Conservation (phyloP, 139 green algal species). For the Coelastrella sp. region DNA sequence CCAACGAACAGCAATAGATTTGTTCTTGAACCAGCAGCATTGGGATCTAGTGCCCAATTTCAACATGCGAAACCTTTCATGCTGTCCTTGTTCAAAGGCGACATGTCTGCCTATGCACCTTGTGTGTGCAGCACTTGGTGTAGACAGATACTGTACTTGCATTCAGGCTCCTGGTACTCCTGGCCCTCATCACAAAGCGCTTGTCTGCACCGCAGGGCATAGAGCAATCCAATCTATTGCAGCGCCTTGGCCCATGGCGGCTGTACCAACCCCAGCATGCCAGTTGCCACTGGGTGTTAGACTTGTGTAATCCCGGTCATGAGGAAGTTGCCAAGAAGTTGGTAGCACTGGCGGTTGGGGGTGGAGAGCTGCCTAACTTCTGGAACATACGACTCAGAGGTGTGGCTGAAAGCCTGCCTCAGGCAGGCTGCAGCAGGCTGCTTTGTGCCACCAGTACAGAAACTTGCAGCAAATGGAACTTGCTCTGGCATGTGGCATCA, state of each 20-base stretch:
- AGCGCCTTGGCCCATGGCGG: slow-evolving; percentile 49
- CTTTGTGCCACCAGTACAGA: neutral
- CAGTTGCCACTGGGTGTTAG: slow-evolving; percentile 72
- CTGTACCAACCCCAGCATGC: slow-evolving; percentile 53
- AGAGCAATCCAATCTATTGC: slow-evolving; percentile 54
- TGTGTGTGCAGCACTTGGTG: too few species aligned
- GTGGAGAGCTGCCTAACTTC: slow-evolving; percentile 70
- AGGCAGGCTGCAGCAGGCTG: too few species aligned
- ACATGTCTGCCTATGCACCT: too few species aligned
- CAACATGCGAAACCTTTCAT: too few species aligned
- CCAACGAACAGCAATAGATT: neutral
- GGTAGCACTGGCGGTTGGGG: slow-evolving; percentile 58
- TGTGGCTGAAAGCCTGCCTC: slow-evolving; percentile 1
- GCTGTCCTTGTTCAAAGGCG: too few species aligned
- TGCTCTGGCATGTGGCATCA: too few species aligned
- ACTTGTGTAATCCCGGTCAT: slow-evolving; percentile 67
- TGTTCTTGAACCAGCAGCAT: too few species aligned
- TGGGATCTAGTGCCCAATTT: too few species aligned
- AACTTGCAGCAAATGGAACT: too few species aligned
- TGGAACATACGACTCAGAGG: slow-evolving; percentile 76
- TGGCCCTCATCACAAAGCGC: neutral
- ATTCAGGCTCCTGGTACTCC: too few species aligned
- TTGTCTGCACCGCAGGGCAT: slow-evolving; percentile 27
- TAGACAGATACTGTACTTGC: too few species aligned
- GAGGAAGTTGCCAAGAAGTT: slow-evolving; percentile 69